Base-by-base conservation (phyloP, 78 protist genomes). In the Trichosphaerium sp. region DNA sequence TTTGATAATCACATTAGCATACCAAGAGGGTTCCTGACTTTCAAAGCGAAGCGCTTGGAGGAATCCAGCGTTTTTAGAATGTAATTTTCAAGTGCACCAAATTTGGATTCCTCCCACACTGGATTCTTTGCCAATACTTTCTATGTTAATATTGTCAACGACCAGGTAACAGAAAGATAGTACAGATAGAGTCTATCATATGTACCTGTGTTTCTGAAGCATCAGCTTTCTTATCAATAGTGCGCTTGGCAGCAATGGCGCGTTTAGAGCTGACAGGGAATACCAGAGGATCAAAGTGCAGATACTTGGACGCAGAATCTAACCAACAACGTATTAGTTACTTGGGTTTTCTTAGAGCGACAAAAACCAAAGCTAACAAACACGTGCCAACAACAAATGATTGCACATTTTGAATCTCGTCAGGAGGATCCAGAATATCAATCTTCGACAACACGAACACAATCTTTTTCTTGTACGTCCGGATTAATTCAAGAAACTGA, bases 381-480 rank as follows among this genome's bases (percentile, higher is more conserved):
- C 18, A 47, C n/a, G n/a, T n/a, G n/a, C n/a, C n/a, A n/a, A n/a
- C n/a, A n/a, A n/a, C n/a, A n/a, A n/a, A n/a, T n/a, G n/a, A n/a
- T n/a, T n/a, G n/a, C n/a, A n/a, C n/a, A n/a, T n/a, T n/a, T n/a
- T n/a, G n/a, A n/a, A n/a, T n/a, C n/a, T 47, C 51, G 21, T 21
- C 51, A n/a, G 18, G 35, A n/a, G 51, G 34, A 14, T 82, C 80
- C 3, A 82, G 26, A 11, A 82, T 51, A 52, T 82, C 87, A 15
- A 72, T 54, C 47, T 82, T 82, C 28, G 74, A 68, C 0, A 82
- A 26, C 0, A 82, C 72, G 4, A 82, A 75, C 0, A 82, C 55
- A 12, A 82, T 82, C 60, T 82, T 82, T 31, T 82, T 82, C 29
- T 82, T 60, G 83, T 82, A 82, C 23, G 58, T 38, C 0, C 48